Conservation (phyloP, 2,329 filamentous ascomycete species). For the Xylariaceae sp. region DNA sequence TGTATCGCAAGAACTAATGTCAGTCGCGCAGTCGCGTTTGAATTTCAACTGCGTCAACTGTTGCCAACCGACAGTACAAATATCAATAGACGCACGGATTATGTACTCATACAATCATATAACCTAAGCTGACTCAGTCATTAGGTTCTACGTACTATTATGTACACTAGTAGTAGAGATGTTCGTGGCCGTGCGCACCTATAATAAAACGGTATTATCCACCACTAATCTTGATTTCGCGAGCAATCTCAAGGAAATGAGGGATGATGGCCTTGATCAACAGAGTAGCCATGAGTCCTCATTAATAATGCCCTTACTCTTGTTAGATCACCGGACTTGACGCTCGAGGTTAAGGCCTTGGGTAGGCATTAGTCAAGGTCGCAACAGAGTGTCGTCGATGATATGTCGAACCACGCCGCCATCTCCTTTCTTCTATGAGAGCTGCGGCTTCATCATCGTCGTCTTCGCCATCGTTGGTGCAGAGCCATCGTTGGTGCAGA, state of each 20-base stretch:
- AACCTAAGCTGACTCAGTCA: too few relatives aligned
- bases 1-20: slow-evolving; percentile 19
- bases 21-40: too few relatives aligned
- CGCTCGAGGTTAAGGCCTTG: slow-evolving; percentile 41
- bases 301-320: slow-evolving; percentile 29
- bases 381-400: slow-evolving; percentile 39
- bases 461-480: too few relatives aligned
- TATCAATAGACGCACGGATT: too few relatives aligned
- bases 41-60: too few relatives aligned
- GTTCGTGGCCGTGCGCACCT: slow-evolving; percentile 35
- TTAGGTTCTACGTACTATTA: too few relatives aligned
- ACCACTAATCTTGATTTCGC: slow-evolving; percentile 26
- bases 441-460: slow-evolving; percentile 37
- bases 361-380: slow-evolving; percentile 36
- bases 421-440: slow-evolving; percentile 40
- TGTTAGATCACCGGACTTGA: slow-evolving; percentile 41
- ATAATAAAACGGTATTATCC: slow-evolving; percentile 35
- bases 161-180: slow-evolving; percentile 39
- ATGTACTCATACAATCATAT: too few relatives aligned
- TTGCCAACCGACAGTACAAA: too few relatives aligned
- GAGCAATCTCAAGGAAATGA: slow-evolving; percentile 25
- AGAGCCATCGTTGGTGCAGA: too few relatives aligned
- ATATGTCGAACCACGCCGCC: slow-evolving; percentile 38
- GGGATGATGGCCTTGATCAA: slow-evolving; percentile 9
- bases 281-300: slow-evolving; percentile 16